phyloP scores from a whole-genome alignment of 805 yeast species.

The Kluyveromyces lactis region DNA sequence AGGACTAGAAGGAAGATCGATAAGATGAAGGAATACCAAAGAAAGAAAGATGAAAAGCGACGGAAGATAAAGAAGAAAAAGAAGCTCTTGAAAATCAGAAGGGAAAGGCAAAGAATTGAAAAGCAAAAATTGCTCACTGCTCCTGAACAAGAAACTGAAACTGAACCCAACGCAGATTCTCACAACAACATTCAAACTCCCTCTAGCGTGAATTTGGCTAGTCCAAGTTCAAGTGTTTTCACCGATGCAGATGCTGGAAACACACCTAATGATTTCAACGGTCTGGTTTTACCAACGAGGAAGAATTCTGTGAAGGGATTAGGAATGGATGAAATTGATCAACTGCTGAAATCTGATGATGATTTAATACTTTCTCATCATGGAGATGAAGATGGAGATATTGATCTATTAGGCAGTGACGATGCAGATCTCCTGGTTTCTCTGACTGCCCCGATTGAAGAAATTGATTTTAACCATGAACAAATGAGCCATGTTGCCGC shows the following conservation, averaged over 20 bases:
- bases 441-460: conserved; percentile 27
- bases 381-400: conserved; percentile 15
- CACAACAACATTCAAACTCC: background rate
- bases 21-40: conserved; percentile 28
- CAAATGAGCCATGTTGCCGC: conserved; percentile 19
- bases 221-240: conserved; percentile 2
- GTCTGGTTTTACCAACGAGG: conserved; percentile 9
- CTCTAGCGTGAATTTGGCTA: conserved; percentile 1
- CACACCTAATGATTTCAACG: background rate
- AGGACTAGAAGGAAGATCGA: conserved; percentile 29
- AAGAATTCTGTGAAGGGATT: conserved; percentile 23
- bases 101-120: conserved; percentile 26
- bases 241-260: background rate
- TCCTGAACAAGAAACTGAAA: conserved; percentile 3
- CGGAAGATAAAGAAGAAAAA: conserved; percentile 27
- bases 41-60: conserved; percentile 27
- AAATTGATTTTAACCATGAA: conserved; percentile 12
- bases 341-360: conserved; percentile 13
- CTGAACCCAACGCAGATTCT: conserved; percentile 1
- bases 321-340: conserved; percentile 27
- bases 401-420: conserved; percentile 13
- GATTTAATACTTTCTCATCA: conserved; percentile 5
- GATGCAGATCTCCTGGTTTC: conserved; percentile 29
- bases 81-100: conserved; percentile 23
- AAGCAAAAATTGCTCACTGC: conserved; percentile 12